These are phyloP conservation scores for Didymella glomerata DNA, from an alignment of 2,329 filamentous ascomycete genomes.

Conservation along the genomic window DNA sequence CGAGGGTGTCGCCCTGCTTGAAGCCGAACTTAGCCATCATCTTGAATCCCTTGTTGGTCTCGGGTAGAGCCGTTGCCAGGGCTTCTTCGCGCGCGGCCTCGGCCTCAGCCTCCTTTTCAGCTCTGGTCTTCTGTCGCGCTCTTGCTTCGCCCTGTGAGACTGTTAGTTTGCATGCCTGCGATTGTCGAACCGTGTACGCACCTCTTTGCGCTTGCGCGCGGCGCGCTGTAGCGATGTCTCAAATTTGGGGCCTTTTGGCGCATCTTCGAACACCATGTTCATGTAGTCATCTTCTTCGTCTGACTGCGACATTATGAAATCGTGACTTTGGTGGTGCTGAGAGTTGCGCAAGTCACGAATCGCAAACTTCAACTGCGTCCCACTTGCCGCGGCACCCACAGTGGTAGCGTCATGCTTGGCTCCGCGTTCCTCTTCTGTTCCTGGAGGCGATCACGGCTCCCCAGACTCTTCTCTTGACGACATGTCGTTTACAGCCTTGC, in stretches of 20 bases:
- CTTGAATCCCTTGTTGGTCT: constrained; percentile 82
- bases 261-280: constrained; percentile 87
- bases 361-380: constrained; percentile 18
- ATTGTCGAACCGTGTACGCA: constrained; percentile 29
- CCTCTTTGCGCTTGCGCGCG: constrained; percentile 62
- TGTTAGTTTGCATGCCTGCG: constrained; percentile 25
- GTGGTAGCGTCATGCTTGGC: constrained; percentile 24
- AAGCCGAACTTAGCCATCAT: constrained; percentile 99
- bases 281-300: constrained; percentile 96
- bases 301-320: constrained; percentile 41
- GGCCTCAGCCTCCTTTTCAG: constrained; percentile 79
- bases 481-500: constrained; percentile 6
- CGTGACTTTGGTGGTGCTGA: background rate
- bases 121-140: constrained; percentile 72
- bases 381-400: constrained; percentile 16
- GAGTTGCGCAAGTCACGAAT: constrained; percentile 15
- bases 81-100: constrained; percentile 76
- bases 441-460: constrained; percentile 19
- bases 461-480: constrained; percentile 21
- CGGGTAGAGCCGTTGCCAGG: constrained; percentile 74
- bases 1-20: constrained; percentile 76
- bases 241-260: constrained; percentile 57
- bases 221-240: constrained; percentile 71
- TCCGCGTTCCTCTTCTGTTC: too few species aligned
- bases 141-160: constrained; percentile 37